A percentile compares a stretch with the other conserved stretches of the same genome.
Conservation (phyloP, 2,329 filamentous ascomycete genomes). For the Fulvia fulva region DNA sequence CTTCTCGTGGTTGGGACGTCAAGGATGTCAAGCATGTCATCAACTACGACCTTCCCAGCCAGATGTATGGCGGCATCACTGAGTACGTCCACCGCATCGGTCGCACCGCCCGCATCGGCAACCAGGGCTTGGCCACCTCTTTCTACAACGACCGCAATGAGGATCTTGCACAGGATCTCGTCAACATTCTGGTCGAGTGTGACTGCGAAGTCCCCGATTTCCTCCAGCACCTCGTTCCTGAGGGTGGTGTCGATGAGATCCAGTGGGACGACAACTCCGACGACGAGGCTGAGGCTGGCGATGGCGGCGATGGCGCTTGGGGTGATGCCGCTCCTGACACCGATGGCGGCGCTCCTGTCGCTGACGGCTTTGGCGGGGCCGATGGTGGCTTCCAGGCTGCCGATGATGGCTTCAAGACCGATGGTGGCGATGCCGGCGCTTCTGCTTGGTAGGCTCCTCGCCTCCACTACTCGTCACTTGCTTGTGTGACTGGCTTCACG, state of each 20-base stretch:
- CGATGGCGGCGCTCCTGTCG: constrained; percentile 5
- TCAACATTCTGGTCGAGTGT: constrained; percentile 77
- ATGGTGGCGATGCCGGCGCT: constrained; percentile 9
- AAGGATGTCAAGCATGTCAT: constrained; percentile 84
- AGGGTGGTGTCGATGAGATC: constrained; percentile 47
- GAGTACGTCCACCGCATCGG: constrained; percentile 96
- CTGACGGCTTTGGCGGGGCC: constrained; percentile 13
- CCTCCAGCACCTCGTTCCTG: constrained; percentile 60
- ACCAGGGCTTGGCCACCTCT: constrained; percentile 78
- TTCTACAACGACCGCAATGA: constrained; percentile 81
- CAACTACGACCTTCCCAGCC: constrained; percentile 82
- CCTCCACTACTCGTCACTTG: background rate
- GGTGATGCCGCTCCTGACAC: constrained; percentile 14
- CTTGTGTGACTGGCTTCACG: background rate
- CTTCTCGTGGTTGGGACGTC: constrained; percentile 84
- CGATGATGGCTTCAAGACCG: constrained; percentile 20
- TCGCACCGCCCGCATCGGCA: constrained; percentile 89
- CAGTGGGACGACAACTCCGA: constrained; percentile 54
- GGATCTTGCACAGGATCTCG: constrained; percentile 67
- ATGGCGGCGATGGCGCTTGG: constrained; percentile 16
- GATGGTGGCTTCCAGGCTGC: constrained; percentile 6
- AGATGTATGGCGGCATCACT: constrained; percentile 76
- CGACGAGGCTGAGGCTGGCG: constrained; percentile 21
- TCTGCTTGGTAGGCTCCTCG: constrained; percentile 14
- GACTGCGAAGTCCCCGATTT: constrained; percentile 79